Evolutionary conservation across 495 filamentous ascomycete species (phyloP).

Genomic region (Penicillium atrosanguineum): DNA sequence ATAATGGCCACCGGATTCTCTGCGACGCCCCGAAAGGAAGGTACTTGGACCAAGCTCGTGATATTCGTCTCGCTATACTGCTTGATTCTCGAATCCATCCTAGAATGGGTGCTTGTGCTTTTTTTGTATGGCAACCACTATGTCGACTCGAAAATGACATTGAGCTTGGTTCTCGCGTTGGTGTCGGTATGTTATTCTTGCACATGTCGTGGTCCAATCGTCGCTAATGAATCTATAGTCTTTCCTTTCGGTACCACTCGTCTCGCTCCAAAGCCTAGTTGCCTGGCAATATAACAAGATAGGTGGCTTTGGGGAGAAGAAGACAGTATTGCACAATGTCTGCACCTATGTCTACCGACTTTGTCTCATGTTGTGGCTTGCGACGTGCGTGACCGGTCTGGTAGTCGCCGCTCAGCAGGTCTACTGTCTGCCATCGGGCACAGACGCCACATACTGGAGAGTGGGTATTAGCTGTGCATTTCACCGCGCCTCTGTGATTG

Average conservation of each 20-base stretch:
- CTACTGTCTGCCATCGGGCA: slow-evolving; percentile 33
- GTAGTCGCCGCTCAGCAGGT: slow-evolving; percentile 41
- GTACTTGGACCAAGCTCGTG: slow-evolving; percentile 39
- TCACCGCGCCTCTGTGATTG: slow-evolving; percentile 36
- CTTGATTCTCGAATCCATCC: slow-evolving; percentile 38
- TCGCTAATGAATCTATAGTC: slow-evolving; percentile 26
- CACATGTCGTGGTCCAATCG: background rate
- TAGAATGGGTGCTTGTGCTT: slow-evolving; percentile 37
- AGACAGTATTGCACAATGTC: slow-evolving; percentile 32
- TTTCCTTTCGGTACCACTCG: slow-evolving; percentile 38
- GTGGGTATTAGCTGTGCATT: slow-evolving; percentile 42
- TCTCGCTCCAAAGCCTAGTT: slow-evolving; percentile 42
- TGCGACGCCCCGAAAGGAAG: slow-evolving; percentile 26
- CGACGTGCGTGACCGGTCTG: slow-evolving; percentile 40
- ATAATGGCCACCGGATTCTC: slow-evolving; percentile 29
- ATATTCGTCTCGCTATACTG: slow-evolving; percentile 43
- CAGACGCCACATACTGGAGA: slow-evolving; percentile 34
- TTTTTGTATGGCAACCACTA: slow-evolving; percentile 38
- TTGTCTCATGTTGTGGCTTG: slow-evolving; percentile 40
- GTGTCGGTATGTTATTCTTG: slow-evolving; percentile 31
- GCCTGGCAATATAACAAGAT: slow-evolving; percentile 46
- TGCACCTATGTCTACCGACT: slow-evolving; percentile 41
- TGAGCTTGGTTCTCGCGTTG: slow-evolving; percentile 39
- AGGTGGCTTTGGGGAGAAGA: slow-evolving; percentile 34
- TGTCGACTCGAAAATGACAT: slow-evolving; percentile 43